Percentiles rank a stretch among this genome's conserved stretches.
phyloP scores from a whole-genome alignment of 2,329 filamentous ascomycete genomes.

The Fusarium nygamai region DNA sequence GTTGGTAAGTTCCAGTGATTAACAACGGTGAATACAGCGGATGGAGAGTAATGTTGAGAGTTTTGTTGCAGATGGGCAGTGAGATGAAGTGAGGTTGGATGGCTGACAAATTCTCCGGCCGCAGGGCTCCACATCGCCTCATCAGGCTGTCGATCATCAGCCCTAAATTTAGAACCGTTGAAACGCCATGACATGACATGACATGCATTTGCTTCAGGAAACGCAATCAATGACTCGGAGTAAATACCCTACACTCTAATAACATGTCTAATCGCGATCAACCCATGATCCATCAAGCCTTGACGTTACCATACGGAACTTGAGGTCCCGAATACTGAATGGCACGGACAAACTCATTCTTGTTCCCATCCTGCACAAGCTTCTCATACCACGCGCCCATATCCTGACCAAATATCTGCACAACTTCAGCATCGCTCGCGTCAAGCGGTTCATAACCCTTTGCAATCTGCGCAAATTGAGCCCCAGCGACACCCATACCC shows the following conservation, averaged over 20 bases:
- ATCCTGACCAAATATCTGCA: slow-evolving; percentile 37
- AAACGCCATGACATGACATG: not conserved
- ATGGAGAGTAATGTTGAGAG: not conserved
- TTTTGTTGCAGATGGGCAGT: not conserved
- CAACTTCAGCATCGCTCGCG: slow-evolving; percentile 26
- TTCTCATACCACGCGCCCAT: slow-evolving; percentile 37
- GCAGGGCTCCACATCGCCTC: not conserved
- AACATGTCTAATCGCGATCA: not conserved
- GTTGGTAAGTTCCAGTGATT: accelerated
- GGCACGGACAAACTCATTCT: slow-evolving; percentile 40
- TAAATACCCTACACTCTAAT: not conserved
- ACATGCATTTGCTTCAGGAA: not conserved
- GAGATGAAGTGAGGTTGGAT: not conserved
- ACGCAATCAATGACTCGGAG: not conserved
- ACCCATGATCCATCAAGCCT: not conserved
- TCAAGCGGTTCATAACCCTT: slow-evolving; percentile 44
- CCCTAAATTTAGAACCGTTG: not conserved
- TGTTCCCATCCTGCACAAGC: slow-evolving; percentile 40
- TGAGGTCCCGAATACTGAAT: slow-evolving; percentile 37
- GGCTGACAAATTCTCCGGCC: slow-evolving; percentile 35
- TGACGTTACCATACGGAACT: slow-evolving; percentile 24
- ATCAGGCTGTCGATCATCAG: not conserved
- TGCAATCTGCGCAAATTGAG: slow-evolving; percentile 36
- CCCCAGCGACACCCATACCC: not conserved
- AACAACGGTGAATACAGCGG: accelerated